A percentile compares a stretch with the other conserved stretches of the same genome.
Evolutionary conservation across 257 asterid species (phyloP).

Genomic region (Mentha longifolia): DNA sequence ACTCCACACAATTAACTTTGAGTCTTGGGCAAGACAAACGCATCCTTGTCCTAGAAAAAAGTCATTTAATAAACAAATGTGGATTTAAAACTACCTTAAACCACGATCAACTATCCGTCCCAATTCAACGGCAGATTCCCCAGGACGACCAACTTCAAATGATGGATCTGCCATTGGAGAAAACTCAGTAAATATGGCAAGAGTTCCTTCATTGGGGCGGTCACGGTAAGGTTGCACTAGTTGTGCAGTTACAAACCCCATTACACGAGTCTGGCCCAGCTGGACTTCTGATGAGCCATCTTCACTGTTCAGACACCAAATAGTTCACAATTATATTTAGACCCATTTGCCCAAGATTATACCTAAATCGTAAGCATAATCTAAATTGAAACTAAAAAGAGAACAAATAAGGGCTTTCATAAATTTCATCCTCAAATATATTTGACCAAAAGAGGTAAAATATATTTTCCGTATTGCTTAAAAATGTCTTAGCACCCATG

Average conservation of each 20-base stretch:
- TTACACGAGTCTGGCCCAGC: constrained; percentile 86
- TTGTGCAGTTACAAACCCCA: constrained; percentile 84
- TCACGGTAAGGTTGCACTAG: constrained; percentile 92
- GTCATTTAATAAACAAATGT: background rate
- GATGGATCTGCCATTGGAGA: constrained; percentile 99
- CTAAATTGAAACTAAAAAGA: background rate
- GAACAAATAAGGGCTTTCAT: background rate
- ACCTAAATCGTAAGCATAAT: background rate
- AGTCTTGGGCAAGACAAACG: constrained; percentile 16
- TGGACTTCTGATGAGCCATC: constrained; percentile 98
- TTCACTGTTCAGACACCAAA: constrained; percentile 60
- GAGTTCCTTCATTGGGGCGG: constrained; percentile 89
- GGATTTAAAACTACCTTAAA: constrained; percentile 56
- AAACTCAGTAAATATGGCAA: constrained; percentile 84
- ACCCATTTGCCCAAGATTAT: constrained; percentile 1
- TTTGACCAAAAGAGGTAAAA: background rate
- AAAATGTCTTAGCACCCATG: background rate
- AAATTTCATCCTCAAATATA: background rate
- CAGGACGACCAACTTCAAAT: constrained; percentile 90
- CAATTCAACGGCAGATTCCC: constrained; percentile 89
- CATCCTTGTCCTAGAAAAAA: background rate
- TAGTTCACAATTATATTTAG: constrained; percentile 9
- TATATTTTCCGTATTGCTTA: background rate
- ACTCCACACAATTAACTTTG: background rate
- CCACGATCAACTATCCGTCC: constrained; percentile 98